Conservation (phyloP, 441 rosid genomes). For the Corymbia calophylla region DNA sequence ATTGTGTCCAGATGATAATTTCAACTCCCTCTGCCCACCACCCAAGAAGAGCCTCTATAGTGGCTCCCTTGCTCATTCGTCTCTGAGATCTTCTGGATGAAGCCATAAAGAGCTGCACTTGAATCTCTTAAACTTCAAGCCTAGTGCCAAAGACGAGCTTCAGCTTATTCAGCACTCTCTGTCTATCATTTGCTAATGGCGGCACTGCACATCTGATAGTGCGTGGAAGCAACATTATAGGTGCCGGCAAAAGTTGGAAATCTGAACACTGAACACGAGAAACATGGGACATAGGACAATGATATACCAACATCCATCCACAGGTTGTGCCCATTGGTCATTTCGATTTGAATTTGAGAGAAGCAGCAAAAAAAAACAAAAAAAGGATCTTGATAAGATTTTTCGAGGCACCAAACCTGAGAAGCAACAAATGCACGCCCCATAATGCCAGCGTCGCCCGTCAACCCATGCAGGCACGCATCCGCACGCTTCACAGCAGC, state of each 20-base stretch:
- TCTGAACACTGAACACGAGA: neutral
- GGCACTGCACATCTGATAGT: neutral
- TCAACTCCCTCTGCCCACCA: too few relatives aligned
- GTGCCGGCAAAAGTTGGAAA: neutral
- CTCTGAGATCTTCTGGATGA: too few relatives aligned
- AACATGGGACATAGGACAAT: neutral
- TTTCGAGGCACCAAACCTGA: conserved; percentile 28
- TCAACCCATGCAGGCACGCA: conserved; percentile 71
- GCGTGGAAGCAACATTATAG: neutral
- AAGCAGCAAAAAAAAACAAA: neutral
- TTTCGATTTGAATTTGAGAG: neutral
- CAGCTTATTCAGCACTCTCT: too few relatives aligned
- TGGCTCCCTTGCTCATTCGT: too few relatives aligned
- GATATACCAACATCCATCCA: neutral
- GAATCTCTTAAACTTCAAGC: neutral
- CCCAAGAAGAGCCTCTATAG: too few relatives aligned
- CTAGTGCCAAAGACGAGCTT: too few relatives aligned
- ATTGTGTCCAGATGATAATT: too few relatives aligned
- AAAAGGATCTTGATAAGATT: neutral
- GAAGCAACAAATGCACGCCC: conserved; percentile 79
- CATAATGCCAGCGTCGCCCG: conserved; percentile 31
- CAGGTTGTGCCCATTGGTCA: neutral
- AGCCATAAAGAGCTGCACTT: too few relatives aligned
- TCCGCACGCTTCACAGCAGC: conserved; percentile 92
- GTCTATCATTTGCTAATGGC: neutral